These are phyloP conservation scores for Epichloe bromicola DNA, from an alignment of 2,329 filamentous ascomycete genomes.

Conservation along the genomic window DNA sequence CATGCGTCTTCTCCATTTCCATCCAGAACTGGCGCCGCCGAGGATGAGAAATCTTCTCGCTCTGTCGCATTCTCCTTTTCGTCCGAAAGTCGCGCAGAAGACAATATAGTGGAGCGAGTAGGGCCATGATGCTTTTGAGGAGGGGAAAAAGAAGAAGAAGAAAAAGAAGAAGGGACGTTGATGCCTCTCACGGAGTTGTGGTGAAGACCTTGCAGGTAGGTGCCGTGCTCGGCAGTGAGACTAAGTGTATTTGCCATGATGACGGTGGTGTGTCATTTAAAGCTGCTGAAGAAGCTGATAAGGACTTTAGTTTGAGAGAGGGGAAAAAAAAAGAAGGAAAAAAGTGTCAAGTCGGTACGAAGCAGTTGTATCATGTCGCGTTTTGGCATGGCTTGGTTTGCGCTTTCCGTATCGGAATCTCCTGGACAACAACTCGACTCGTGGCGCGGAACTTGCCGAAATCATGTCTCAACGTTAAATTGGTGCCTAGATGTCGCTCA, in stretches of 20 bases:
- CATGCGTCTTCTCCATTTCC: background rate
- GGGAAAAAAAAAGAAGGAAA: background rate
- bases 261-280: background rate
- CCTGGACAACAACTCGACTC: too few relatives aligned
- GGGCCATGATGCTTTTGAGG: background rate
- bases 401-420: background rate
- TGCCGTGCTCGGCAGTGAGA: background rate
- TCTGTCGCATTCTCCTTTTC: conserved; percentile 2
- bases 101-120: background rate
- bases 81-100: background rate
- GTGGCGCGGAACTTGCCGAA: too few relatives aligned
- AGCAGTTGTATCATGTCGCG: background rate
- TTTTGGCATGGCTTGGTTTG: background rate
- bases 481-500: too few relatives aligned
- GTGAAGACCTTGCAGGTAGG: conserved; percentile 1
- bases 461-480: too few relatives aligned
- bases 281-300: background rate
- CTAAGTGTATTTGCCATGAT: conserved; percentile 5
- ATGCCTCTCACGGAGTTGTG: background rate
- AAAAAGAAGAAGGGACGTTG: background rate
- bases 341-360: background rate
- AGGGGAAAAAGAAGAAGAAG: background rate
- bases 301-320: background rate
- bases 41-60: background rate
- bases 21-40: background rate